Evolutionary conservation across 139 green algal genomes (phyloP).

Genomic region (Asterochloris sp.): DNA sequence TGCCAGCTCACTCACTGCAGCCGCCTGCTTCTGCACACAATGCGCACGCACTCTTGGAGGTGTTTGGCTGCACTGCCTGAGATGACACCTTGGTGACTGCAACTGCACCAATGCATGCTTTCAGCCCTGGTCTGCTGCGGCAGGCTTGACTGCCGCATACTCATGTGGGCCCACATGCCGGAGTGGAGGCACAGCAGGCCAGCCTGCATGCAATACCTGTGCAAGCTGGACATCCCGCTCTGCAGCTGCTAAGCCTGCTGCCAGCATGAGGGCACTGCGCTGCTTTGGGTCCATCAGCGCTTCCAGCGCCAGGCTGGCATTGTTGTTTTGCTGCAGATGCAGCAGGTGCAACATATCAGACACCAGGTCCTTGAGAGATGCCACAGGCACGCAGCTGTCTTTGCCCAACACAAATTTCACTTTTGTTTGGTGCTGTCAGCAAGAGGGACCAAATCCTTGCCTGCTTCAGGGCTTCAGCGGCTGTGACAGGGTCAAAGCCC

Average conservation of each 20-base stretch:
- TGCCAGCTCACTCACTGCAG: not conserved
- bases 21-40: not conserved
- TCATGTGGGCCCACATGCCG: not conserved
- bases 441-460: not conserved
- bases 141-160: not conserved
- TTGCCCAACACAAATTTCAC: not conserved
- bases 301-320: not conserved
- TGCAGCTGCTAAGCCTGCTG: too few relatives aligned
- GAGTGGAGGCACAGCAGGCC: not conserved
- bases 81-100: not conserved
- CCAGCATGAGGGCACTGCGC: not conserved
- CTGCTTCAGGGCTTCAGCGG: conserved; percentile 13
- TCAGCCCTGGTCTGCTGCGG: not conserved
- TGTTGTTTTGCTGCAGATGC: not conserved
- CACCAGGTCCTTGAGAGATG: not conserved
- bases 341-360: not conserved
- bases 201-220: too few relatives aligned
- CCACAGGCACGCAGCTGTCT: not conserved
- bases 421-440: too few relatives aligned
- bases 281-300: not conserved
- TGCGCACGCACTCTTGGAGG: too few relatives aligned
- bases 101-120: not conserved
- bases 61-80: too few relatives aligned
- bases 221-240: too few relatives aligned
- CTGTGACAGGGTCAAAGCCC: not conserved